Conservation (phyloP, 2,329 filamentous ascomycete species). For the Cladophialophora immunda region DNA sequence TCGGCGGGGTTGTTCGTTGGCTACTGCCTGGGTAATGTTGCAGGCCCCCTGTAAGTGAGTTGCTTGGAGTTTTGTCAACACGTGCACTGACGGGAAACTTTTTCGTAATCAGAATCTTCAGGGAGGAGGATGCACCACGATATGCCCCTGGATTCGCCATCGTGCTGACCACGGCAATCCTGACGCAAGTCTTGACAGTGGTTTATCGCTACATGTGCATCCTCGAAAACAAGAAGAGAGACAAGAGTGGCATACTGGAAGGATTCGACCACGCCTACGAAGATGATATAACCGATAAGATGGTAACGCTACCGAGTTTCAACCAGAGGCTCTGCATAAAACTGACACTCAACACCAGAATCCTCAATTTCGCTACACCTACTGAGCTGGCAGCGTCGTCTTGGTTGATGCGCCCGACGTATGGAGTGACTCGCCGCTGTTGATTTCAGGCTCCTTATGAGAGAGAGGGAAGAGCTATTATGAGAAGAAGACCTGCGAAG, state of each 20-base stretch:
- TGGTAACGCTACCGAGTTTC: conserved; percentile 13
- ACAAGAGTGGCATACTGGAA: conserved; percentile 48
- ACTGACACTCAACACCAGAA: conserved; percentile 28
- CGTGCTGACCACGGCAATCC: conserved; percentile 34
- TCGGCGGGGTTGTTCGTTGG: conserved; percentile 35
- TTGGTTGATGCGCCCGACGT: too few species aligned
- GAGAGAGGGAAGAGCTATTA: too few species aligned
- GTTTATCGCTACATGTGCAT: conserved; percentile 28
- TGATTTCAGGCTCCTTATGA: too few species aligned
- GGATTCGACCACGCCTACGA: conserved; percentile 63
- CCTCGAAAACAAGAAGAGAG: conserved; percentile 40
- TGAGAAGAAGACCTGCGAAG: too few species aligned
- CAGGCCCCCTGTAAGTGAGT: conserved; percentile 24
- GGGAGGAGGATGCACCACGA: conserved; percentile 44
- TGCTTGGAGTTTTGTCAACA: too few species aligned
- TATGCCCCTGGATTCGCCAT: conserved; percentile 46
- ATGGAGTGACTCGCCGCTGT: too few species aligned
- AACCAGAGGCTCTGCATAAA: not conserved
- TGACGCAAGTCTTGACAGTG: conserved; percentile 42
- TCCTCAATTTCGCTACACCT: conserved; percentile 38
- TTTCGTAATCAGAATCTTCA: conserved; percentile 38
- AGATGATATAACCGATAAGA: conserved; percentile 60
- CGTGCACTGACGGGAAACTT: too few species aligned
- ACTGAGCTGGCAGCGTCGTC: not conserved
- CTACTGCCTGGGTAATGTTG: conserved; percentile 51